A percentile compares a stretch with the other conserved stretches of the same genome.
These are phyloP conservation scores for Ulota crispa DNA, from an alignment of 225 moss, liverwort and hornwort species.

Conservation along the genomic window DNA sequence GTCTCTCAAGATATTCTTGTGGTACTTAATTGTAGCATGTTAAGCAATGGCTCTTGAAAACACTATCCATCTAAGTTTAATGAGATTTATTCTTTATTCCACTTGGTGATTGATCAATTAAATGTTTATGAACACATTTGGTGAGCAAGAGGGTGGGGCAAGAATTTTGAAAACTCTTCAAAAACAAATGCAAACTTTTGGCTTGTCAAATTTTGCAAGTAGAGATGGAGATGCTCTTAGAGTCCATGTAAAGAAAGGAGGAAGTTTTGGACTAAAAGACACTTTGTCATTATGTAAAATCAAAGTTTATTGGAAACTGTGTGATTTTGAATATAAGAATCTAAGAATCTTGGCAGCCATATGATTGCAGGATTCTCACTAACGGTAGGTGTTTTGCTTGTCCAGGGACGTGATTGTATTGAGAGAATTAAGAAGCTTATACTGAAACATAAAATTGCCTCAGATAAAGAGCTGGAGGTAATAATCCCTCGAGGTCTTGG, in stretches of 20 bases:
- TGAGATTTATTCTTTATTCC: no score
- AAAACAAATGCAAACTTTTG: no score
- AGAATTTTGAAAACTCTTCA: no score
- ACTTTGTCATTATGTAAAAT: not conserved
- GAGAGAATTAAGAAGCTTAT: conserved; percentile 82
- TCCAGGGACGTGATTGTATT: conserved; percentile 72
- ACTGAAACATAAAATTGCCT: conserved; percentile 61
- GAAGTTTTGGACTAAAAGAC: not conserved
- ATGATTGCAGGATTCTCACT: not conserved
- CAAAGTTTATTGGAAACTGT: not conserved
- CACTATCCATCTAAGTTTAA: no score
- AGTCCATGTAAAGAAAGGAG: not conserved
- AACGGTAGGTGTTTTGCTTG: conserved; percentile 18
- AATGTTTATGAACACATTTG: no score
- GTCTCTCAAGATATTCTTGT: no score
- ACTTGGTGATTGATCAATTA: no score
- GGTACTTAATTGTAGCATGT: no score
- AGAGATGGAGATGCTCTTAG: no score
- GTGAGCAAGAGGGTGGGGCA: no score
- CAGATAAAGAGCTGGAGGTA: conserved; percentile 62
- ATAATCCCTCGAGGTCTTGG: not conserved
- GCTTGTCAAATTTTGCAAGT: no score
- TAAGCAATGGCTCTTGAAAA: no score
- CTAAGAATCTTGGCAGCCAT: not conserved
- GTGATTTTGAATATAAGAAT: not conserved